Base-by-base conservation (phyloP, 164 flowering plant genomes). In the Vitis rupestris region DNA sequence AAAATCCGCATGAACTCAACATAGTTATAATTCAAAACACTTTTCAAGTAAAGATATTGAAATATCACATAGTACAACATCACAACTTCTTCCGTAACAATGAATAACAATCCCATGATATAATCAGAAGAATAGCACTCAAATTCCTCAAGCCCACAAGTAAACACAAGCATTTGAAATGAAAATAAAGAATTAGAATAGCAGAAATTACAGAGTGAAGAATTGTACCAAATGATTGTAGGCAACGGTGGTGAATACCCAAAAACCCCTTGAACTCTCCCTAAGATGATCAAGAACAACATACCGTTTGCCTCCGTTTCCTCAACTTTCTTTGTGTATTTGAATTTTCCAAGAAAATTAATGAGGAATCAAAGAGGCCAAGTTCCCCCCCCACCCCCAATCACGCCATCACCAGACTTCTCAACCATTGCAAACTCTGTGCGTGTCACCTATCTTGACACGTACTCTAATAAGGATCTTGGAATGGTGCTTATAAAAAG, bases 341-440 rank as follows among this genome's bases (percentile, higher is more conserved):
- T 37, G 44, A 37, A 37, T 37, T 37, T 30, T 15, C 23, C 15
- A 60, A 66, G 49, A 37, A 47, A 59, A 31, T 14, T 17, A 49
- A 50, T 27, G 72, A 71, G 74, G 67, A 73, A 69, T 81, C 74
- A 81, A 76, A 70, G 83, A 81, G 78, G 81, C 75, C 55, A 58
- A 66, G 59, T 60, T 73, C 80, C 85, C 82, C 84, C 77, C 82
- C 74, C 79, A 63, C 54, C 75, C 23, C 23, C 1, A 19, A 65
- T 82, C 80, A 84, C 70, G 47, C 81, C 88, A 82, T 86, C 31
- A 61, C 64, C 63, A 47, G 71, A 72, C 51, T 77, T 59, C 57
- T 19, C 72, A 76, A 79, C 70, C 90, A 85, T 83, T 65, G 77
- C 77, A 74, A 7, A 71, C 44, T 37, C 5, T 37, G 0, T 3